phyloP scores from a whole-genome alignment of 768 basidiomycete genomes.

The Termitomyces sp. region DNA sequence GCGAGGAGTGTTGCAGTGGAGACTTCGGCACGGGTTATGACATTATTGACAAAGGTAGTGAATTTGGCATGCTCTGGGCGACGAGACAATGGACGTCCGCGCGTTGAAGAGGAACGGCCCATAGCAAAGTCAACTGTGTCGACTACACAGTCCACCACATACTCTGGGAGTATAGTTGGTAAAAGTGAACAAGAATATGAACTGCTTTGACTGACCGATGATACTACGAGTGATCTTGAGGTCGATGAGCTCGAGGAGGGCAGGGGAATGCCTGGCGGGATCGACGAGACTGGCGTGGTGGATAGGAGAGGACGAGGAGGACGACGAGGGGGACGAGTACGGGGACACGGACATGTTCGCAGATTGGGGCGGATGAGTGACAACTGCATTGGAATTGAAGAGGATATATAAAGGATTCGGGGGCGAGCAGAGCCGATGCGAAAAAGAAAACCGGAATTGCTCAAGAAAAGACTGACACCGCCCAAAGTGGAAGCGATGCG shows the following conservation, averaged over 20 bases:
- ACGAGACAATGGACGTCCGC: slow-evolving; percentile 47
- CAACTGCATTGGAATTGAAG: slow-evolving; percentile 20
- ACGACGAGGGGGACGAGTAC: slow-evolving; percentile 26
- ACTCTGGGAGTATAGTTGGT: slow-evolving; percentile 42
- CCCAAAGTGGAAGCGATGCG: slow-evolving; percentile 18
- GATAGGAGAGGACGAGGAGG: slow-evolving; percentile 31
- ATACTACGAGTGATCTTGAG: slow-evolving; percentile 59
- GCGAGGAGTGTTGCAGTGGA: slow-evolving; percentile 67
- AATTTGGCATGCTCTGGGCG: slow-evolving; percentile 57
- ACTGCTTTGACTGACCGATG: slow-evolving; percentile 52
- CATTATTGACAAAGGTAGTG: slow-evolving; percentile 61
- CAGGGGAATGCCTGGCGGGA: slow-evolving; percentile 59
- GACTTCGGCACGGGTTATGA: slow-evolving; percentile 73
- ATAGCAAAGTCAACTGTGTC: slow-evolving; percentile 79
- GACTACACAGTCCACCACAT: slow-evolving; percentile 63
- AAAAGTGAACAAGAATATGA: neutral
- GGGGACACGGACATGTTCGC: slow-evolving; percentile 21
- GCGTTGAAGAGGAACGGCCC: slow-evolving; percentile 55
- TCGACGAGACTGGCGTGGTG: slow-evolving; percentile 59
- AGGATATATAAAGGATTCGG: slow-evolving; percentile 34
- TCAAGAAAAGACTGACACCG: slow-evolving; percentile 17
- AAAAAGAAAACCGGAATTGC: slow-evolving; percentile 27
- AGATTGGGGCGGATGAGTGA: slow-evolving; percentile 21
- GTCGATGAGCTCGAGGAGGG: slow-evolving; percentile 66
- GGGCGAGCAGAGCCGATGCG: slow-evolving; percentile 31